Evolutionary conservation across 1,284 basidiomycete genomes (phyloP).

Genomic region (Cutaneotrichosporon spelunceum): DNA sequence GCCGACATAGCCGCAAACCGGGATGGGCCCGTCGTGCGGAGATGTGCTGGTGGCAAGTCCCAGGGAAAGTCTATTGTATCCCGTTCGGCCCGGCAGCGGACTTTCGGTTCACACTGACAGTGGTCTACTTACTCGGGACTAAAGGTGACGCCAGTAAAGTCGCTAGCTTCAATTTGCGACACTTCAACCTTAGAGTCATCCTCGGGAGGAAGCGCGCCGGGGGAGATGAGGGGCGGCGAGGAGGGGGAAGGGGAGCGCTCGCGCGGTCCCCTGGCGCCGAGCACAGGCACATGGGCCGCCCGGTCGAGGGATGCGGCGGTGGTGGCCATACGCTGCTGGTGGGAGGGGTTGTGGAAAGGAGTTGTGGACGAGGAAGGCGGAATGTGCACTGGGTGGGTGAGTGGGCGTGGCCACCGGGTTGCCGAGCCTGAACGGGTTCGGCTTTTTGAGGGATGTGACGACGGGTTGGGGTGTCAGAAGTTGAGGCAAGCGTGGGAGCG

Average conservation of each 20-base stretch:
- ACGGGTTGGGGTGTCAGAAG: neutral
- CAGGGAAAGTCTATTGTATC: neutral
- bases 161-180: slow-evolving; percentile 48
- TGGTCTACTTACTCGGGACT: slow-evolving; percentile 42
- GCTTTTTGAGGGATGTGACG: neutral
- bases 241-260: slow-evolving; percentile 5
- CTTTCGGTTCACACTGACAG: neutral
- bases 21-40: neutral
- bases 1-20: neutral
- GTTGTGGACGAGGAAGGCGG: neutral
- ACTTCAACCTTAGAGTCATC: slow-evolving; percentile 36
- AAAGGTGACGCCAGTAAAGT: slow-evolving; percentile 49
- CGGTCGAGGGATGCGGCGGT: slow-evolving; percentile 3
- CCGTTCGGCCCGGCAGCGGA: neutral
- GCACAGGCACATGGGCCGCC: neutral
- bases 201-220: slow-evolving; percentile 18
- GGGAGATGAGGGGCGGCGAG: slow-evolving; percentile 23
- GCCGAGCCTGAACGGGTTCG: neutral
- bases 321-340: slow-evolving; percentile 2
- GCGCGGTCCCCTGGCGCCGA: neutral
- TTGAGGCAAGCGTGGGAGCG: neutral
- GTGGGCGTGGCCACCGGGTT: slow-evolving; percentile 2
- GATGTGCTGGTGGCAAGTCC: neutral
- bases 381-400: neutral
- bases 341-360: neutral